Evolutionary conservation across 2,329 filamentous ascomycete genomes (phyloP).

Genomic region (Claviceps sp.): DNA sequence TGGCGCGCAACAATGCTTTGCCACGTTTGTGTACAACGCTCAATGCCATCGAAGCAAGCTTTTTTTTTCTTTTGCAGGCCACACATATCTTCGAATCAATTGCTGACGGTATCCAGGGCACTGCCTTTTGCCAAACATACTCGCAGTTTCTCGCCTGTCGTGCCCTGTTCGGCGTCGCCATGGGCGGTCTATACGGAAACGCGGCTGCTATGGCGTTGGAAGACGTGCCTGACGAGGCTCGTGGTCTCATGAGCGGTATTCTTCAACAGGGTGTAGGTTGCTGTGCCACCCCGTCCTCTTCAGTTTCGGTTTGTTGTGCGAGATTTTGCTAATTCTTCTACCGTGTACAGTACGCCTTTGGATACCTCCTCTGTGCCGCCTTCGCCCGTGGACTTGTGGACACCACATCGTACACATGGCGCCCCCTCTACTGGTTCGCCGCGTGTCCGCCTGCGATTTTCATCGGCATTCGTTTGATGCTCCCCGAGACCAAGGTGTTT

Average conservation of each 20-base stretch:
- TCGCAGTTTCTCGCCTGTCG: slow-evolving; percentile 61
- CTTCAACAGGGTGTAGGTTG: slow-evolving; percentile 51
- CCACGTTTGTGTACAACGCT: neutral
- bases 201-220: slow-evolving; percentile 68
- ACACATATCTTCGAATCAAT: neutral
- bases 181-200: slow-evolving; percentile 72
- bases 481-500: slow-evolving; percentile 70
- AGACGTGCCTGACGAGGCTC: slow-evolving; percentile 52
- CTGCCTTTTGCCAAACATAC: slow-evolving; percentile 57
- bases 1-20: neutral
- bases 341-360: slow-evolving; percentile 36
- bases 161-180: slow-evolving; percentile 64
- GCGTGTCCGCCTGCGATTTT: slow-evolving; percentile 68
- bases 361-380: slow-evolving; percentile 49
- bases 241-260: slow-evolving; percentile 63
- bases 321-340: neutral
- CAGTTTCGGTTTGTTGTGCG: neutral
- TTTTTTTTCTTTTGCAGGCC: neutral
- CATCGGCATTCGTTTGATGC: slow-evolving; percentile 62
- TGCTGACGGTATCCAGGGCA: slow-evolving; percentile 27
- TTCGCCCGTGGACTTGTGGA: slow-evolving; percentile 55
- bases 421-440: slow-evolving; percentile 82
- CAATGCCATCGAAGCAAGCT: neutral
- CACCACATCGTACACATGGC: slow-evolving; percentile 69
- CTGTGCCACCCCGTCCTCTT: neutral